Evolutionary conservation across 805 yeast species (phyloP).

Genomic region (Phaffomyces antillensis): DNA sequence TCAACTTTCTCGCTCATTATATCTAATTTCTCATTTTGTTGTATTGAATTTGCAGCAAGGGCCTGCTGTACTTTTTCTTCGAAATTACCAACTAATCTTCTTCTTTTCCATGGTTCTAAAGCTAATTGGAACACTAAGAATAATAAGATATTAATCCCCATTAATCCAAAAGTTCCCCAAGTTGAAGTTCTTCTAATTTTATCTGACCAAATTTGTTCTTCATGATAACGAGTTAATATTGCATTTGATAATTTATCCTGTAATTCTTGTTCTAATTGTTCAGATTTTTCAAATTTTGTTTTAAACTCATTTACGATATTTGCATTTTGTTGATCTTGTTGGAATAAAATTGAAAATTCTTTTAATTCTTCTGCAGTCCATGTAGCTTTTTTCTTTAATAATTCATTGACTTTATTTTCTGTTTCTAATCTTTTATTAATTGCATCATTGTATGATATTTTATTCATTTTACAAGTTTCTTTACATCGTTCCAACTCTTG

Average conservation of each 20-base stretch:
- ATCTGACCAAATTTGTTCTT: conserved; percentile 97
- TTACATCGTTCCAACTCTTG: conserved; percentile 41
- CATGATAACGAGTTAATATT: conserved; percentile 85
- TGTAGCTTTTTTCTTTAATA: conserved; percentile 72
- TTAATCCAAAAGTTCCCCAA: conserved; percentile 90
- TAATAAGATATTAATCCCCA: conserved; percentile 77
- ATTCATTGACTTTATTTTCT: conserved; percentile 81
- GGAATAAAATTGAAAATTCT: conserved; percentile 72
- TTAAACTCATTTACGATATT: conserved; percentile 48
- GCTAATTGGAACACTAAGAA: conserved; percentile 78
- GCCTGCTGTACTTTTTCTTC: conserved; percentile 67
- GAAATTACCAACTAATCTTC: conserved; percentile 72
- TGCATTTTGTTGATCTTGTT: conserved; percentile 73
- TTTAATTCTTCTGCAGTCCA: conserved; percentile 83
- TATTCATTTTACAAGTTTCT: conserved; percentile 39
- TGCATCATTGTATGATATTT: conserved; percentile 49
- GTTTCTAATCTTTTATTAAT: conserved; percentile 57
- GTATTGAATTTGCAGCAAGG: conserved; percentile 30
- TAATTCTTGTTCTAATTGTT: conserved; percentile 56
- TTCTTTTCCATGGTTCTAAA: conserved; percentile 92
- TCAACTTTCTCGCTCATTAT: conserved; percentile 22
- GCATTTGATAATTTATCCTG: conserved; percentile 66
- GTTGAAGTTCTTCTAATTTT: conserved; percentile 90
- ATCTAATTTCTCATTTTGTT: conserved; percentile 25
- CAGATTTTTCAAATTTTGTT: conserved; percentile 42